Base-by-base conservation (phyloP, 2,329 filamentous ascomycete genomes). In the Alternaria sp. region DNA sequence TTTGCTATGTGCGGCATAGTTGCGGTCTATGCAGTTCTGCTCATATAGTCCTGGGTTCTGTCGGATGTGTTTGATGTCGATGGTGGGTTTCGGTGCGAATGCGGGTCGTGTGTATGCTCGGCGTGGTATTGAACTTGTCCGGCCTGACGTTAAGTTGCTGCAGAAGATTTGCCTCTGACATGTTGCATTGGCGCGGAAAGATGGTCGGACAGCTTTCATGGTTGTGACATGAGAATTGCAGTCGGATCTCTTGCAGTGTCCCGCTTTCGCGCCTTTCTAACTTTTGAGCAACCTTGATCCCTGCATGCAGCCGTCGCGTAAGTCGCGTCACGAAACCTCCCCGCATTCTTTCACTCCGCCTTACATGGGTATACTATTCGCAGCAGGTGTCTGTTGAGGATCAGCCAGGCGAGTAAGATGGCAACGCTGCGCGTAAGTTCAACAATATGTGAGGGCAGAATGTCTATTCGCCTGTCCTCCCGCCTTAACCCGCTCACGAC, bases 21-120 rank as follows among this genome's bases (percentile, higher is more conserved):
- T 97, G 70, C 96, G 89, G 69, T 93, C 90, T 63, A 91, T 78
- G 81, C 93, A 97, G 76, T 96, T 98, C 69, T 90, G 85, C 71
- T 91, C 87, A 83, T 97, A 92, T 15, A 96, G 85, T 13, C 90
- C 88, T 15, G 91, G 88, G 80, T 96, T 92, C 75, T 93, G 87
- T 61, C 94, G 93, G 78, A 99, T 97, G 82, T 96, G 91, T 79
- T 93, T 95, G 77, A 97, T 86, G 82, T 97, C 91, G 69, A 96
- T 86, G 50, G 87, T 87, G 25, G 92, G 88, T 77, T 93, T 95
- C 11, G 93, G 93, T 13, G 92, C 93, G 56, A 87, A 90, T 2
- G 91, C 85, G 5, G 91, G 91, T 43, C 90, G 85, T 4, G 81
- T 81, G 65, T 82, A 84, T 21, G 66, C 59, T 77, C 83, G 59